A percentile compares a stretch with the other conserved stretches of the same genome.
Evolutionary conservation across 2,329 filamentous ascomycete species (phyloP).

Genomic region (Colletotrichum tropicale): DNA sequence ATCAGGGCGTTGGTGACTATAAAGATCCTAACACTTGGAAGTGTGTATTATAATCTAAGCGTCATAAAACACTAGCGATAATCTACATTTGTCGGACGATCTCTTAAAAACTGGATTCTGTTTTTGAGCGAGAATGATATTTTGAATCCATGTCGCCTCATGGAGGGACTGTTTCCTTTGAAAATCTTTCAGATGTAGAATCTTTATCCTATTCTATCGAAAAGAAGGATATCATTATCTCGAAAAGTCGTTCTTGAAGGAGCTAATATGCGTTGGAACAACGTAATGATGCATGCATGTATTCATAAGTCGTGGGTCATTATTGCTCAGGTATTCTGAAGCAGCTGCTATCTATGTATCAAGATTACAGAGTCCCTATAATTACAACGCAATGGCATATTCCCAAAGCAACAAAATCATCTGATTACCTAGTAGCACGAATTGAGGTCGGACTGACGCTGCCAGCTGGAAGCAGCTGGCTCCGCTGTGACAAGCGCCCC

Average conservation of each 20-base stretch:
- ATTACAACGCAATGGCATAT: not conserved
- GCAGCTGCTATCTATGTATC: too few relatives aligned
- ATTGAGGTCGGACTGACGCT: not conserved
- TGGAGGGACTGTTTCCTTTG: too few relatives aligned
- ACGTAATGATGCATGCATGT: too few relatives aligned
- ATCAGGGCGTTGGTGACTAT: constrained; percentile 20
- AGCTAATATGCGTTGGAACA: too few relatives aligned
- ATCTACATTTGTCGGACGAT: not conserved
- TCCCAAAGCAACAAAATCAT: not conserved
- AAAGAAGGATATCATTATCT: too few relatives aligned
- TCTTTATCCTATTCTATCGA: too few relatives aligned
- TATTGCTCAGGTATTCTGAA: too few relatives aligned
- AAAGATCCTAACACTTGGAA: constrained; percentile 19
- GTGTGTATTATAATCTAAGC: not conserved
- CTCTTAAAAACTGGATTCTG: not conserved
- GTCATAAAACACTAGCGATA: not conserved
- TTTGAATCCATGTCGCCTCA: too few relatives aligned
- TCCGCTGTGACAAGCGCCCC: rapidly evolving
- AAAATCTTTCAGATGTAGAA: too few relatives aligned
- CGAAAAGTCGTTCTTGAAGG: too few relatives aligned
- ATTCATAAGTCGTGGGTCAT: too few relatives aligned
- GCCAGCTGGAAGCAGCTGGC: not conserved
- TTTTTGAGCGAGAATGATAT: not conserved
- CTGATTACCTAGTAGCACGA: not conserved
- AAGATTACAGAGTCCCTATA: too few relatives aligned